Conservation (phyloP, 192 early-diverging fungal genomes). For the Spizellomyces punctatus region DNA sequence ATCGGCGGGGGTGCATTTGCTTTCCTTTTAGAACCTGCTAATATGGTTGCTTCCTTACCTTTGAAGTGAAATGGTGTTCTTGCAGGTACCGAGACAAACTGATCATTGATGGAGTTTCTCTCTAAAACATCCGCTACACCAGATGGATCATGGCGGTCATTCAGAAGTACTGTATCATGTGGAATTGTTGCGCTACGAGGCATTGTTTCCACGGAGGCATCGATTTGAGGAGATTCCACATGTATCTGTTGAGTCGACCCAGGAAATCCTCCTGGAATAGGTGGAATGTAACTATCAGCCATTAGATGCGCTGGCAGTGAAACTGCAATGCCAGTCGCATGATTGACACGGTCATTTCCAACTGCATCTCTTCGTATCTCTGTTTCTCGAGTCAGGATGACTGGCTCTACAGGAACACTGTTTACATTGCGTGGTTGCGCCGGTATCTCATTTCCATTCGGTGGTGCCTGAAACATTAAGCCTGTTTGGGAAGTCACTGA, state of each 20-base stretch:
- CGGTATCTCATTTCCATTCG: not conserved
- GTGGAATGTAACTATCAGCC: not conserved
- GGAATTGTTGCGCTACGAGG: not conserved
- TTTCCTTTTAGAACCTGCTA: not conserved
- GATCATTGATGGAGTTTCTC: not conserved
- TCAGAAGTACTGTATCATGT: not conserved
- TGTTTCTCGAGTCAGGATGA: conserved; percentile 2
- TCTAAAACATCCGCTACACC: not conserved
- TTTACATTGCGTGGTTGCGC: not conserved
- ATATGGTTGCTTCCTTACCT: not conserved
- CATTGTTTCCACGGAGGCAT: too few species aligned
- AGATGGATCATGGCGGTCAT: not conserved
- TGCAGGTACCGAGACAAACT: not conserved
- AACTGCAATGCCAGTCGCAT: not conserved
- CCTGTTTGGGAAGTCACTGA: not conserved
- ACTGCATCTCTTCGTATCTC: not conserved
- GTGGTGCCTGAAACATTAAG: not conserved
- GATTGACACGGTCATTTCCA: not conserved
- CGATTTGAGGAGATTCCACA: not conserved
- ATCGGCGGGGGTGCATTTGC: not conserved
- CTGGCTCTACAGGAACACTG: not conserved
- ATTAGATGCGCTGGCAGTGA: too few species aligned
- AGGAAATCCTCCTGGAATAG: not conserved
- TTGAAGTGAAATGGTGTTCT: not conserved
- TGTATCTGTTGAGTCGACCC: not conserved